Percentiles rank a stretch among this genome's conserved stretches.
Conservation (phyloP, 2,329 filamentous ascomycete genomes). For the Pseudogymnoascus verrucosus region DNA sequence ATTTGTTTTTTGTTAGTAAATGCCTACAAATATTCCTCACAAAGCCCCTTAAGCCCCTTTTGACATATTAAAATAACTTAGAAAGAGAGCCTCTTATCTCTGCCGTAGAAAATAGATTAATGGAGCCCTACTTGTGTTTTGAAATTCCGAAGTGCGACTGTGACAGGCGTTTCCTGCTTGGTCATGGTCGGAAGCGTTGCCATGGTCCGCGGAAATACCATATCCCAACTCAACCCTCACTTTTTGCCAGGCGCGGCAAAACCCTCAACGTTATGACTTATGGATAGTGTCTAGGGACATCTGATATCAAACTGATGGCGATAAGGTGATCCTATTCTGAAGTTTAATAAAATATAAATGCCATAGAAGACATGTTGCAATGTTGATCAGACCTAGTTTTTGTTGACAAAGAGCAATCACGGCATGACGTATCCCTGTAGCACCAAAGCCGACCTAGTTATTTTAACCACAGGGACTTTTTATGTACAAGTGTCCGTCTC, state of each 20-base stretch:
- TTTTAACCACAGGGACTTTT: neutral
- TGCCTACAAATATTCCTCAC: neutral
- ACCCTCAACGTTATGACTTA: neutral
- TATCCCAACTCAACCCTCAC: neutral
- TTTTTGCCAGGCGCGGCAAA: neutral
- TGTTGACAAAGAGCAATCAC: neutral
- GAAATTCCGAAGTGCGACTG: neutral
- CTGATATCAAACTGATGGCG: neutral
- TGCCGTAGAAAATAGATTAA: neutral
- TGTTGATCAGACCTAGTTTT: neutral
- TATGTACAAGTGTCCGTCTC: neutral
- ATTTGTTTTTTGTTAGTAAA: neutral
- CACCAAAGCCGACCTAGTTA: neutral
- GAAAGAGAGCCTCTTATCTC: no score
- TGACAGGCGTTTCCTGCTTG: conserved; percentile 1
- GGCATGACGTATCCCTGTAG: conserved; percentile 5
- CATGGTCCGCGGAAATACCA: conserved; percentile 6
- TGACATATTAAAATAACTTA: neutral
- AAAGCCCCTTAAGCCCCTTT: neutral
- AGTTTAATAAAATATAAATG: neutral
- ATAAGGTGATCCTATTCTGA: neutral
- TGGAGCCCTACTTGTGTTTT: neutral
- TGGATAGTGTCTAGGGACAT: neutral
- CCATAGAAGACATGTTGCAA: neutral
- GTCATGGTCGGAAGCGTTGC: neutral